Evolutionary conservation across 108 stramenopile genomes (phyloP).

Genomic region (Aurantiochytrium sp.): DNA sequence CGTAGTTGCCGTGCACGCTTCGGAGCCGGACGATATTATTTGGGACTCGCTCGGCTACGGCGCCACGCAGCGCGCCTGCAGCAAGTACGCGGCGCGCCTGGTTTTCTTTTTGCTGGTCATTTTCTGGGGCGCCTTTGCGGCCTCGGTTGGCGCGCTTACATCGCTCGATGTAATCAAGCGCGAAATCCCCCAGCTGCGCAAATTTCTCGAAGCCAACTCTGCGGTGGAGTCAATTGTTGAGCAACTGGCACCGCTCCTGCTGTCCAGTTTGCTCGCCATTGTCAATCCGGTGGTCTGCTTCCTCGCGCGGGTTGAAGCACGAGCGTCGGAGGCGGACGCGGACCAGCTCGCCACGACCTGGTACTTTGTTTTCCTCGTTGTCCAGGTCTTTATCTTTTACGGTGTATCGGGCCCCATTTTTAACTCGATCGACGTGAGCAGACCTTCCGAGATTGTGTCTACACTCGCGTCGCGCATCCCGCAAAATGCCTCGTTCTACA

Average conservation of each 20-base stretch:
- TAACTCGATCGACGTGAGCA: background rate
- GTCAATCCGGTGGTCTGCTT: background rate
- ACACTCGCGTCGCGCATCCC: background rate
- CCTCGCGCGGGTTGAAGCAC: background rate
- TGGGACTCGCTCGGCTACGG: constrained; percentile 3
- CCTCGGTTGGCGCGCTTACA: background rate
- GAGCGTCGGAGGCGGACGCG: background rate
- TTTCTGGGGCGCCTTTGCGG: background rate
- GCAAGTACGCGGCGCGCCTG: background rate
- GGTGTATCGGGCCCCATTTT: background rate
- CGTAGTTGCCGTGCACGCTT: background rate
- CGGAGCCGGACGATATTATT: background rate
- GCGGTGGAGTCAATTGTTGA: background rate
- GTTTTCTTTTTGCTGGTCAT: background rate
- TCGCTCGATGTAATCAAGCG: background rate
- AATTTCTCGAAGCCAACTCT: background rate
- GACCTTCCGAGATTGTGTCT: background rate
- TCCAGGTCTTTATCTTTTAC: constrained; percentile 16
- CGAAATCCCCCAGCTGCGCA: background rate
- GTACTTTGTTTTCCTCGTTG: constrained; percentile 5
- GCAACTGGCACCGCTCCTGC: background rate
- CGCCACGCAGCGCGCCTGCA: background rate
- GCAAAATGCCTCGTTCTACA: background rate
- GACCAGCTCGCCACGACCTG: background rate
- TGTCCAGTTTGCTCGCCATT: background rate